Evolutionary conservation across 768 basidiomycete genomes (phyloP).

Genomic region (Mycena haematopus): DNA sequence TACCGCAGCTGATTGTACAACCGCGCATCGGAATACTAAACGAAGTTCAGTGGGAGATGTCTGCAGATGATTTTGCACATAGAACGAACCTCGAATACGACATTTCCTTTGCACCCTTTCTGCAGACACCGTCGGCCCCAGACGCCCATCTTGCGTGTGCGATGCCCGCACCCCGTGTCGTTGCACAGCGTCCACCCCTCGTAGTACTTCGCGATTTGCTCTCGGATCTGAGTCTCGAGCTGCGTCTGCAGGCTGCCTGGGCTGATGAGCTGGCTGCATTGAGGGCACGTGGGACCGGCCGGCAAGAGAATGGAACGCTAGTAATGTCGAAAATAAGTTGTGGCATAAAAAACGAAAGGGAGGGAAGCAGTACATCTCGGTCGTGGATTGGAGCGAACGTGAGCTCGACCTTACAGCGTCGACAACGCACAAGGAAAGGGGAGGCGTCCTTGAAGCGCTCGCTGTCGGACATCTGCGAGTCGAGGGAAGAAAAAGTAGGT

Average conservation of each 20-base stretch:
- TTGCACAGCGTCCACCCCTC: slow-evolving; percentile 89
- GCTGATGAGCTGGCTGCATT: slow-evolving; percentile 62
- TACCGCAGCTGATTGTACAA: slow-evolving; percentile 93
- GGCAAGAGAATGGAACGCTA: slow-evolving; percentile 73
- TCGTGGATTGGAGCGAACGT: slow-evolving; percentile 67
- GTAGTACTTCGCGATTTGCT: slow-evolving; percentile 82
- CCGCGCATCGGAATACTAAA: slow-evolving; percentile 81
- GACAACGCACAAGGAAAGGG: slow-evolving; percentile 79
- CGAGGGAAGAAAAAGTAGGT: slow-evolving; percentile 76
- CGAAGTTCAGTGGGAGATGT: slow-evolving; percentile 13
- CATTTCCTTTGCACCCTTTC: slow-evolving; percentile 69
- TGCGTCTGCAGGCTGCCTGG: slow-evolving; percentile 77
- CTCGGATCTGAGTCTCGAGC: slow-evolving; percentile 85
- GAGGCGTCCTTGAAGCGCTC: slow-evolving; percentile 84
- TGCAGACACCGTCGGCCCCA: slow-evolving; percentile 85
- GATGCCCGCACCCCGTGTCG: slow-evolving; percentile 80
- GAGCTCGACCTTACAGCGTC: slow-evolving; percentile 67
- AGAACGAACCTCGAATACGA: slow-evolving; percentile 73
- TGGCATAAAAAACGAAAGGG: not conserved
- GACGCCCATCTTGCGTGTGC: slow-evolving; percentile 94
- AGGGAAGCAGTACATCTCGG: slow-evolving; percentile 52
- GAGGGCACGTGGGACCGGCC: slow-evolving; percentile 73
- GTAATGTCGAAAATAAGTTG: slow-evolving; percentile 11
- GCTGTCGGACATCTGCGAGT: slow-evolving; percentile 87
- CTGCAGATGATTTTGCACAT: not conserved